Evolutionary conservation across 78 protist species (phyloP).

Genomic region (Dictyostelium firmibasis): DNA sequence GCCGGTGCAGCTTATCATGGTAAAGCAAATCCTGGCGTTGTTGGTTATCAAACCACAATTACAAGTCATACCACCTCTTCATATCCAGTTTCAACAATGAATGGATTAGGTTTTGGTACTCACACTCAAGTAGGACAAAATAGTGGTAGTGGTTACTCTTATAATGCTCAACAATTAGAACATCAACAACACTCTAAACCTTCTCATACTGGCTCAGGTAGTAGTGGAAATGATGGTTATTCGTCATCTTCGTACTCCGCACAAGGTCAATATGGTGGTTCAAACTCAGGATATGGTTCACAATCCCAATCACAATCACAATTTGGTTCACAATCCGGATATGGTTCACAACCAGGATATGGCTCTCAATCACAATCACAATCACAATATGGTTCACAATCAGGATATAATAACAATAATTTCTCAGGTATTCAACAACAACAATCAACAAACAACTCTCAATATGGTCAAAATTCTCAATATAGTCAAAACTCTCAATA

Average conservation of each 20-base stretch:
- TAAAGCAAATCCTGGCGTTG: neutral
- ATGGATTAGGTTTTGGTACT: neutral
- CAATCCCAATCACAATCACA: neutral
- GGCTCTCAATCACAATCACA: neutral
- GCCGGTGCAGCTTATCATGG: neutral
- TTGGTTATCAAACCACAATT: slow-evolving; percentile 5
- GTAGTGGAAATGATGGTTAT: neutral
- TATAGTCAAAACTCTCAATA: neutral
- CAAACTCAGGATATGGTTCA: neutral
- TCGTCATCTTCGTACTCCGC: neutral
- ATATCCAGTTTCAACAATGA: neutral
- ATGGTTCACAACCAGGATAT: neutral
- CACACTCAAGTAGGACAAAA: neutral
- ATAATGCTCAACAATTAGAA: neutral
- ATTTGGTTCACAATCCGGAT: neutral
- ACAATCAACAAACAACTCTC: neutral
- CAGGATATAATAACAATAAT: neutral
- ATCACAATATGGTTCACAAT: neutral
- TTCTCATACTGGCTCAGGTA: neutral
- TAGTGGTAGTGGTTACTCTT: neutral
- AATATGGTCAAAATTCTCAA: neutral
- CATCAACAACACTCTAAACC: neutral
- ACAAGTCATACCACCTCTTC: neutral
- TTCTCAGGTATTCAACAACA: slow-evolving; percentile 10
- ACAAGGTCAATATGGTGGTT: neutral